phyloP scores from a whole-genome alignment of 257 asterid genomes.

The Solanum ahanhuiri region DNA sequence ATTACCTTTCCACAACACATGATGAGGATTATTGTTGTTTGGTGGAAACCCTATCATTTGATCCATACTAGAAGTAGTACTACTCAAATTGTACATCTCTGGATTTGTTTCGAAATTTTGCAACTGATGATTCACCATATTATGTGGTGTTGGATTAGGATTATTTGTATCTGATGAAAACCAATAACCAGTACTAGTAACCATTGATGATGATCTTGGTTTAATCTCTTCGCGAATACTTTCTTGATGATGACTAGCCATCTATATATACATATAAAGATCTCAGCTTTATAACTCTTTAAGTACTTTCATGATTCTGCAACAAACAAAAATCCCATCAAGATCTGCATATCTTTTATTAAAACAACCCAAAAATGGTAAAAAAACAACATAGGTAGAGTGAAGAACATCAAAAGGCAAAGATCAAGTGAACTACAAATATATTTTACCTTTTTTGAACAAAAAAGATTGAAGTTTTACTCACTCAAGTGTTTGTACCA shows the following conservation, averaged over 20 bases:
- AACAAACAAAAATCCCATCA: conserved; percentile 5
- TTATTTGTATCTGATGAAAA: conserved; percentile 23
- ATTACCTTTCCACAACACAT: conserved; percentile 32
- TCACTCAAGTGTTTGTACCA: neutral
- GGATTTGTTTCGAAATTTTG: conserved; percentile 24
- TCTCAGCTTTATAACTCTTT: neutral
- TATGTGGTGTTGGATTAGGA: conserved; percentile 2
- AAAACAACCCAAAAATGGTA: conserved; percentile 1
- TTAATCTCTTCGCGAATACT: conserved; percentile 17
- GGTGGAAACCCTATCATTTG: conserved; percentile 56
- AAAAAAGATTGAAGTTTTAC: conserved; percentile 24
- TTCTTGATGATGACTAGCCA: conserved; percentile 30
- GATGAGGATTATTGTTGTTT: conserved; percentile 5
- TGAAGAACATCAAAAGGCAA: conserved; percentile 8
- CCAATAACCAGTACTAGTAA: conserved; percentile 34
- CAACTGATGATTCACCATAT: neutral
- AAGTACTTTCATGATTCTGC: neutral
- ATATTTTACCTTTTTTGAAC: conserved; percentile 4
- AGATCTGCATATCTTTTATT: neutral
- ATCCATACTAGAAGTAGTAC: conserved; percentile 35
- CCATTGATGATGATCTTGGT: conserved; percentile 12
- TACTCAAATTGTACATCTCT: conserved; percentile 49
- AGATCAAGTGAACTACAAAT: conserved; percentile 9
- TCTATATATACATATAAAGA: neutral
- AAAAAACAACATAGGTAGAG: neutral